A percentile compares a stretch with the other conserved stretches of the same genome.
phyloP scores from a whole-genome alignment of 257 asterid species.

The Gentiana dahurica region DNA sequence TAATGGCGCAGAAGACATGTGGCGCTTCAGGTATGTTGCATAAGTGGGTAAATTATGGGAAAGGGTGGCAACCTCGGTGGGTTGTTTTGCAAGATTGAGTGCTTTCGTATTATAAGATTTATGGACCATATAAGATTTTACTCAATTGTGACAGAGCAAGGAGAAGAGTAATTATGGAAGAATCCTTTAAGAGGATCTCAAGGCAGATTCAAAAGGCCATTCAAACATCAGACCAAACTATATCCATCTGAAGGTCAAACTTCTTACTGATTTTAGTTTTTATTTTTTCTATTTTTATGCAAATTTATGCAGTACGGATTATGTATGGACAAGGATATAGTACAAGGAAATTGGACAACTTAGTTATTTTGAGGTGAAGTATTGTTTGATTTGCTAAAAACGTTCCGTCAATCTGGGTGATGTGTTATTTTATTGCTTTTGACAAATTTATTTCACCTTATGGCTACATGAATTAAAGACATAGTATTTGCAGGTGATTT shows the following conservation, averaged over 20 bases:
- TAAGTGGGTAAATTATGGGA: slow-evolving; percentile 96
- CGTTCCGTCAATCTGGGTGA: too few species aligned
- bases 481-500: too few species aligned
- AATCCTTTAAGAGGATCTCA: slow-evolving; percentile 48
- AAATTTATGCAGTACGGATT: too few species aligned
- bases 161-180: slow-evolving; percentile 73
- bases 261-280: background rate
- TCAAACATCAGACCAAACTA: slow-evolving; percentile 39
- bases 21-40: slow-evolving; percentile 71
- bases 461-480: too few species aligned
- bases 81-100: slow-evolving; percentile 91
- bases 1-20: slow-evolving; percentile 41
- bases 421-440: too few species aligned
- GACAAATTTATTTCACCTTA: too few species aligned
- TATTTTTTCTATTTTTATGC: too few species aligned
- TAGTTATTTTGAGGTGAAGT: too few species aligned
- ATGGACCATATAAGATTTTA: slow-evolving; percentile 77
- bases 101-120: slow-evolving; percentile 86
- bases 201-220: slow-evolving; percentile 23
- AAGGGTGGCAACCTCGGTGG: slow-evolving; percentile 97
- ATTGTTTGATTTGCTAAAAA: too few species aligned
- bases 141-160: slow-evolving; percentile 54
- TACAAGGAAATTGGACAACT: too few species aligned
- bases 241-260: slow-evolving; percentile 73
- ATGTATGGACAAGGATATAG: too few species aligned